phyloP scores from a whole-genome alignment of 768 basidiomycete species.

The Tricholoma matsutake region DNA sequence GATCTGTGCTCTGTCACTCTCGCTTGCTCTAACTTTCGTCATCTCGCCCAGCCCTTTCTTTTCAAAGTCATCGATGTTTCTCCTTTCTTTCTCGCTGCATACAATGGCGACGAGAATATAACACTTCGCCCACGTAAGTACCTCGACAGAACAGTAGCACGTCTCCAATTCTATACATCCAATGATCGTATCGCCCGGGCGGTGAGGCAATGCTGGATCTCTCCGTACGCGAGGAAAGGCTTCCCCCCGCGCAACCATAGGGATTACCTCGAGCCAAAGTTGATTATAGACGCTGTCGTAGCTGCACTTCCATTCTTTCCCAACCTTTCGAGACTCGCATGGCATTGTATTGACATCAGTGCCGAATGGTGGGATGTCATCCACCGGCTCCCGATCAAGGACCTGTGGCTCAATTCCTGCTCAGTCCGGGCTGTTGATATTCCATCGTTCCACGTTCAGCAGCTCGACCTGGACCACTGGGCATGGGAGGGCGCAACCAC shows the following conservation, averaged over 20 bases:
- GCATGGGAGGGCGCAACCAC: constrained; percentile 34
- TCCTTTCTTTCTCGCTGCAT: constrained; percentile 34
- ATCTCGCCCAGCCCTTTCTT: constrained; percentile 34
- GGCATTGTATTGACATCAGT: constrained; percentile 36
- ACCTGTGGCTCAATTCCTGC: constrained; percentile 33
- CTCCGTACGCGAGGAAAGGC: constrained; percentile 29
- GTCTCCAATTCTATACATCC: constrained; percentile 30
- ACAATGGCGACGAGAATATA: constrained; percentile 23
- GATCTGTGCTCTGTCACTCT: constrained; percentile 30
- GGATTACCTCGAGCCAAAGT: constrained; percentile 30
- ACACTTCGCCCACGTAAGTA: constrained; percentile 25
- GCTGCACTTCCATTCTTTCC: constrained; percentile 28
- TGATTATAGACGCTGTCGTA: constrained; percentile 31
- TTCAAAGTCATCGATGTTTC: constrained; percentile 33
- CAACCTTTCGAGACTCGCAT: constrained; percentile 29
- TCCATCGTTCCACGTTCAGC: constrained; percentile 16
- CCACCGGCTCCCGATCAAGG: constrained; percentile 24
- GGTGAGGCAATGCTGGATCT: constrained; percentile 34
- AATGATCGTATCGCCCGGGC: constrained; percentile 29
- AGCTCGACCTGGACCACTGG: constrained; percentile 36
- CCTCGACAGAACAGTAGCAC: constrained; percentile 26
- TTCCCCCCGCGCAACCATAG: constrained; percentile 26
- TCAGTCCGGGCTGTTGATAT: constrained; percentile 12
- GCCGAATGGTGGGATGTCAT: constrained; percentile 30
- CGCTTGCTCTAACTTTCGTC: constrained; percentile 29